Evolutionary conservation across 2,329 filamentous ascomycete genomes (phyloP).

Genomic region (Colletotrichum tropicale): DNA sequence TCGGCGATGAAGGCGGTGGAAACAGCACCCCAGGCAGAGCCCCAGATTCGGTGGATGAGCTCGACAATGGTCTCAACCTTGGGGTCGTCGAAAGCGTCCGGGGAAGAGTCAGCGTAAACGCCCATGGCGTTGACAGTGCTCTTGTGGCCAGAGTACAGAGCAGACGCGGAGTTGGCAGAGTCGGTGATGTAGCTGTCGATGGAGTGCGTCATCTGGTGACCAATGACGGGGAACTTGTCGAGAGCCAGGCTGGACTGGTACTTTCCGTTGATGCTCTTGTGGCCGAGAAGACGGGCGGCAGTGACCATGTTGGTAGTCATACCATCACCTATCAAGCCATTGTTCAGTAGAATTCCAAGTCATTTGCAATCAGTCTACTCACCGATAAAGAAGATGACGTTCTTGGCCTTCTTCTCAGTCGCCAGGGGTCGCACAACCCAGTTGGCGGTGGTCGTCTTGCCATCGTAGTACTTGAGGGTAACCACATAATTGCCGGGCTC

Average conservation of each 20-base stretch:
- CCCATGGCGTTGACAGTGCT: constrained; percentile 81
- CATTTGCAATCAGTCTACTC: constrained; percentile 23
- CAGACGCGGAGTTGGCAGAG: constrained; percentile 83
- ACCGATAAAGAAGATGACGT: constrained; percentile 85
- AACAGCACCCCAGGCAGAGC: constrained; percentile 67
- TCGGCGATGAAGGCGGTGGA: constrained; percentile 84
- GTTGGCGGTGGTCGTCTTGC: constrained; percentile 72
- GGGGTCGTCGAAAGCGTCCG: constrained; percentile 78
- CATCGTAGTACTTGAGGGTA: constrained; percentile 76
- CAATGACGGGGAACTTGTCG: constrained; percentile 84
- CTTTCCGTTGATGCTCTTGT: constrained; percentile 84
- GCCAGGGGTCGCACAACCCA: constrained; percentile 79
- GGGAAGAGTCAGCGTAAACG: constrained; percentile 79
- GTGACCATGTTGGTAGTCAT: constrained; percentile 80
- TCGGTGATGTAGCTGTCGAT: constrained; percentile 87
- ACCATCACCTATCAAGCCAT: constrained; percentile 45
- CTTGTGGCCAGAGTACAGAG: constrained; percentile 85
- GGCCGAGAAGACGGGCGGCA: constrained; percentile 79
- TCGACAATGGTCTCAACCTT: constrained; percentile 86
- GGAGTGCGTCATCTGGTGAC: constrained; percentile 89
- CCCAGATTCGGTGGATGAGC: constrained; percentile 73
- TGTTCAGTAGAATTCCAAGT: neutral
- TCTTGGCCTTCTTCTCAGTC: constrained; percentile 78
- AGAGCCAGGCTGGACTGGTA: constrained; percentile 78
- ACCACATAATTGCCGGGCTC: constrained; percentile 82